These are phyloP conservation scores for Pleurotus djamor DNA, from an alignment of 768 basidiomycete species.

Conservation along the genomic window DNA sequence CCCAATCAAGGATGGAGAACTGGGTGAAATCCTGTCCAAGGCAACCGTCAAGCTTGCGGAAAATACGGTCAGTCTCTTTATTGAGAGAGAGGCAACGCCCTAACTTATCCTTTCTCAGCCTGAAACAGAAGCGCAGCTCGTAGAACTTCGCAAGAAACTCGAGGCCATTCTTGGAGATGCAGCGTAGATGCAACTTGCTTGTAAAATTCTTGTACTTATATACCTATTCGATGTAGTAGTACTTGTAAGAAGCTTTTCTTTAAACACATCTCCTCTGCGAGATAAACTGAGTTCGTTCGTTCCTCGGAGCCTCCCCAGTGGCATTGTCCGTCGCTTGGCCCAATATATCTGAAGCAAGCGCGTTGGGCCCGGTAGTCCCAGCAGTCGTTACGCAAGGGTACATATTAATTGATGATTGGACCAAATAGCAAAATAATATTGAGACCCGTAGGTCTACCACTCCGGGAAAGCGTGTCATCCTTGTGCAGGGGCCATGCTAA, in stretches of 20 bases:
- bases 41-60: background rate
- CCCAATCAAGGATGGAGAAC: background rate
- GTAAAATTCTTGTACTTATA: background rate
- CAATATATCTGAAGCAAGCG: no score
- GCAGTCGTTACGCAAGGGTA: no score
- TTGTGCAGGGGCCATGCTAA: conserved; percentile 99
- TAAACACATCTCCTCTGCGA: no score
- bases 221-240: background rate
- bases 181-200: background rate
- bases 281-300: no score
- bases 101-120: background rate
- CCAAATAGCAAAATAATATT: conserved; percentile 59
- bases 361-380: no score
- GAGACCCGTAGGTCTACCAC: conserved; percentile 71
- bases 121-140: conserved; percentile 2
- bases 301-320: no score
- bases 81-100: background rate
- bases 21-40: conserved; percentile 1
- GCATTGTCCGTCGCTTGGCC: no score
- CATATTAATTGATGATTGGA: no score
- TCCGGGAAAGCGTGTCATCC: conserved; percentile 99
- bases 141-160: background rate
- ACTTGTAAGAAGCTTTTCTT: no score
- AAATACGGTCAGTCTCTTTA: background rate
- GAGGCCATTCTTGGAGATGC: conserved; percentile 2